These are phyloP conservation scores for Hortiboletus flavorubellus DNA, from an alignment of 768 basidiomycete genomes.

Conservation along the genomic window DNA sequence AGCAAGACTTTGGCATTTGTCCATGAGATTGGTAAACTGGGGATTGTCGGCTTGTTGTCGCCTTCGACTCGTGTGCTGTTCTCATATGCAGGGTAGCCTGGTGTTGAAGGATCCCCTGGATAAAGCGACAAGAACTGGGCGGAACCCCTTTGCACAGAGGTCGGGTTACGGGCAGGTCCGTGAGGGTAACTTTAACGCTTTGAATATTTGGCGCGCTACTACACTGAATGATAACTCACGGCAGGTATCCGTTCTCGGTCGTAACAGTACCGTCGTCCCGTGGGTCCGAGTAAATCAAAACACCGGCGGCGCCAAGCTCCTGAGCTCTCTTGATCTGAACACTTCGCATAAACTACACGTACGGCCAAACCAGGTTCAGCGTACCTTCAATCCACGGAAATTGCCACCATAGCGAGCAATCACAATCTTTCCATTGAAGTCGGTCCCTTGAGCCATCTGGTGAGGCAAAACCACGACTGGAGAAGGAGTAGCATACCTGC, in stretches of 20 bases:
- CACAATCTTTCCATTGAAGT: constrained; percentile 77
- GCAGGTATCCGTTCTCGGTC: constrained; percentile 68
- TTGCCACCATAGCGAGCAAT: constrained; percentile 72
- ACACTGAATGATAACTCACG: constrained; percentile 34
- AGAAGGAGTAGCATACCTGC: constrained; percentile 36
- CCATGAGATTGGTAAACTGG: constrained; percentile 91
- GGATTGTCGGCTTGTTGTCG: constrained; percentile 68
- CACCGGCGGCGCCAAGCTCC: constrained; percentile 80
- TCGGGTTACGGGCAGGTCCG: constrained; percentile 86
- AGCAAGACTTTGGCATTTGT: constrained; percentile 71
- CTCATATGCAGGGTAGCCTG: constrained; percentile 83
- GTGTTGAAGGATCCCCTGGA: constrained; percentile 82
- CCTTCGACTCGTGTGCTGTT: constrained; percentile 64
- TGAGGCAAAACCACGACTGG: not conserved
- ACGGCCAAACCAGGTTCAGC: constrained; percentile 6
- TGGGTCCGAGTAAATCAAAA: constrained; percentile 84
- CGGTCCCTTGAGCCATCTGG: constrained; percentile 40
- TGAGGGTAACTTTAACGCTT: constrained; percentile 42
- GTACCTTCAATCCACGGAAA: constrained; percentile 89
- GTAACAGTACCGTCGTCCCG: constrained; percentile 85
- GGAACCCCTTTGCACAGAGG: constrained; percentile 82
- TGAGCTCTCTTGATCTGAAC: constrained; percentile 77
- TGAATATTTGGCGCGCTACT: not conserved
- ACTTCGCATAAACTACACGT: constrained; percentile 23
- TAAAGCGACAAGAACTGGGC: constrained; percentile 70